phyloP scores from a whole-genome alignment of 768 basidiomycete genomes.

The Tubosaeta sp. region DNA sequence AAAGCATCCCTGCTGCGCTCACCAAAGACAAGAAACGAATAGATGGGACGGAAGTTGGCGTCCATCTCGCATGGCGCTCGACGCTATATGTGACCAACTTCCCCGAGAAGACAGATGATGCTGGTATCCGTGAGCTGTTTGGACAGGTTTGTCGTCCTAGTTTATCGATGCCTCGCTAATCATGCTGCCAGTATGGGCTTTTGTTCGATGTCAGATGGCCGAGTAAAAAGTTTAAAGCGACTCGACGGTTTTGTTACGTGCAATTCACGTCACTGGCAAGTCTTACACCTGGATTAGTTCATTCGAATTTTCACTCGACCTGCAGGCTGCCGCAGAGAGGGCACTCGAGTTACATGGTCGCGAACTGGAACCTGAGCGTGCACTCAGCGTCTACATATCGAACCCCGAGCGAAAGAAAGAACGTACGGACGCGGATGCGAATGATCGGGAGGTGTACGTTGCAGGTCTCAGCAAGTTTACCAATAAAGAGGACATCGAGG shows the following conservation, averaged over 20 bases:
- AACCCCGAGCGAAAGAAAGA: slow-evolving; percentile 88
- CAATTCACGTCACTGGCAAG: slow-evolving; percentile 84
- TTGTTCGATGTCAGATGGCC: slow-evolving; percentile 98
- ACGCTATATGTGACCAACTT: slow-evolving; percentile 97
- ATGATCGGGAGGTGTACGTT: slow-evolving; percentile 83
- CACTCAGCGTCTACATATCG: slow-evolving; percentile 78
- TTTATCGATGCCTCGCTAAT: not conserved
- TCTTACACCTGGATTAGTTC: slow-evolving; percentile 4
- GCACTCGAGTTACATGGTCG: slow-evolving; percentile 78
- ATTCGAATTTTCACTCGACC: not conserved
- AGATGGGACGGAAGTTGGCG: slow-evolving; percentile 68
- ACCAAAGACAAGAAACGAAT: slow-evolving; percentile 94
- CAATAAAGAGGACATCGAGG: slow-evolving; percentile 71
- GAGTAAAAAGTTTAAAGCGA: slow-evolving; percentile 91
- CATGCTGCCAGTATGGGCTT: slow-evolving; percentile 64
- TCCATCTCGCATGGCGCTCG: slow-evolving; percentile 90
- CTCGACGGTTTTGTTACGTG: slow-evolving; percentile 90
- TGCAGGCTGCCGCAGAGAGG: slow-evolving; percentile 60
- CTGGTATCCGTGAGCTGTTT: slow-evolving; percentile 70
- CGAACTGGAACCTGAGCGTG: slow-evolving; percentile 65
- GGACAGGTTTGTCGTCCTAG: slow-evolving; percentile 49
- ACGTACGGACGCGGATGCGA: slow-evolving; percentile 82
- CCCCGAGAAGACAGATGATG: slow-evolving; percentile 79
- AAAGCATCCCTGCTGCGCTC: slow-evolving; percentile 77
- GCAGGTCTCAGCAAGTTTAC: slow-evolving; percentile 79